These are phyloP conservation scores for Herpetomonas samuelpessoai DNA, from an alignment of 208 protist genomes.

Conservation along the genomic window DNA sequence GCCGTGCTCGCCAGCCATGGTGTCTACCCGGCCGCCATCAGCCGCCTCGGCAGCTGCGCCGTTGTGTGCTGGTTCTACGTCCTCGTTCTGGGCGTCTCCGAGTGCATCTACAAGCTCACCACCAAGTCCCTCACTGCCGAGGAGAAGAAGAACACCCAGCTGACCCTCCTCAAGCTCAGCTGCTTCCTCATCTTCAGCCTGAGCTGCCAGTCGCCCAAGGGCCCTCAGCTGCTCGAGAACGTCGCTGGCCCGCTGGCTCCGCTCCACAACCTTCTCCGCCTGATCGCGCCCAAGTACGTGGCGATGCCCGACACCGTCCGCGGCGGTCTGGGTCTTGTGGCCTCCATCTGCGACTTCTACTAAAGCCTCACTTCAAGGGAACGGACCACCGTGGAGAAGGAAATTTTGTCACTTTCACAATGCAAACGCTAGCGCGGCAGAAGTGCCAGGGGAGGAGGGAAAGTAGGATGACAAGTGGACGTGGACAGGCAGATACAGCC, in stretches of 20 bases:
- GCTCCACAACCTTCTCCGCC: constrained; percentile 60
- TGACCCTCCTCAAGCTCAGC: constrained; percentile 76
- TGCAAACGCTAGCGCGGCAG: not conserved
- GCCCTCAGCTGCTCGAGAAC: constrained; percentile 71
- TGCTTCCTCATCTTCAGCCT: constrained; percentile 83
- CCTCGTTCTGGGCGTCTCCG: constrained; percentile 63
- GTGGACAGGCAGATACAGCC: too few species aligned
- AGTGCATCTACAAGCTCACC: constrained; percentile 67
- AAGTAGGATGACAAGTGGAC: too few species aligned
- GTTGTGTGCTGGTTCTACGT: constrained; percentile 88
- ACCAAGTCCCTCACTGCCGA: constrained; percentile 62
- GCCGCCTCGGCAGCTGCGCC: constrained; percentile 65
- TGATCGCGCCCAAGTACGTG: constrained; percentile 71
- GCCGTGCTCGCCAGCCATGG: constrained; percentile 70
- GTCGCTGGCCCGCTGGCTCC: constrained; percentile 64
- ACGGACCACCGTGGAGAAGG: too few species aligned
- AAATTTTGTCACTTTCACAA: not conserved
- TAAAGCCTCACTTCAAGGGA: constrained; percentile 14
- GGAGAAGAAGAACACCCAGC: constrained; percentile 64
- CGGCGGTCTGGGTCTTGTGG: constrained; percentile 70
- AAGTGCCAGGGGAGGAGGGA: too few species aligned
- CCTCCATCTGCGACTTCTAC: constrained; percentile 87
- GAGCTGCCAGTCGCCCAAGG: constrained; percentile 74
- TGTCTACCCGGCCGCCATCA: constrained; percentile 44
- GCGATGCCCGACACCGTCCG: constrained; percentile 66